phyloP scores from a whole-genome alignment of 495 filamentous ascomycete species.

The Penicillium antarcticum region DNA sequence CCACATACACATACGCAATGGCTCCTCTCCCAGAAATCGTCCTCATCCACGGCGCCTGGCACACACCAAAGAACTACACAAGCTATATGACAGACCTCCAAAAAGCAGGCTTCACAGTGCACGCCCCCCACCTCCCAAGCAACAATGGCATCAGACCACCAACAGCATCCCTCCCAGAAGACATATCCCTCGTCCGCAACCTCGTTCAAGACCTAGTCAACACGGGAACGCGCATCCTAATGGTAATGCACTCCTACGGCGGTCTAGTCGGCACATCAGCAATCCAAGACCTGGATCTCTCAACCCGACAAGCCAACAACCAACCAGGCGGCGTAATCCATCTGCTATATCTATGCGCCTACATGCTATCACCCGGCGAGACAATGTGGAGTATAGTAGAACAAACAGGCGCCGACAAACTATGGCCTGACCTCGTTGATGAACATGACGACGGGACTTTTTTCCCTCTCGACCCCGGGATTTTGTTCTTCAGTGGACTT shows the following conservation, averaged over 20 bases:
- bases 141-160: constrained; percentile 23
- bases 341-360: constrained; percentile 37
- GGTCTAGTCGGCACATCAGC: constrained; percentile 36
- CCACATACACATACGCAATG: not conserved
- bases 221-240: constrained; percentile 23
- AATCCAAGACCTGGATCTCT: constrained; percentile 21
- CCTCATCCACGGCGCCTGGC: constrained; percentile 43
- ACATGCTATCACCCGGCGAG: constrained; percentile 23
- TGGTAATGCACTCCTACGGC: constrained; percentile 42
- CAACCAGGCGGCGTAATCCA: constrained; percentile 35
- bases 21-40: constrained; percentile 28
- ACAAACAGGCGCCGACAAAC: constrained; percentile 16
- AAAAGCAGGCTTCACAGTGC: constrained; percentile 28
- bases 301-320: constrained; percentile 17
- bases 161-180: constrained; percentile 21
- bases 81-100: constrained; percentile 28
- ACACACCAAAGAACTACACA: constrained; percentile 35
- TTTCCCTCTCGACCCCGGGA: constrained; percentile 20
- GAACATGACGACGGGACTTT: constrained; percentile 13
- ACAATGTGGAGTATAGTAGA: constrained; percentile 17
- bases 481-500: constrained; percentile 26
- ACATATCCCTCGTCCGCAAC: constrained; percentile 23
- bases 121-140: constrained; percentile 33
- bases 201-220: constrained; percentile 20
- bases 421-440: constrained; percentile 19